Evolutionary conservation across 1,284 basidiomycete species (phyloP).

Genomic region (Heliocybe sulcata): DNA sequence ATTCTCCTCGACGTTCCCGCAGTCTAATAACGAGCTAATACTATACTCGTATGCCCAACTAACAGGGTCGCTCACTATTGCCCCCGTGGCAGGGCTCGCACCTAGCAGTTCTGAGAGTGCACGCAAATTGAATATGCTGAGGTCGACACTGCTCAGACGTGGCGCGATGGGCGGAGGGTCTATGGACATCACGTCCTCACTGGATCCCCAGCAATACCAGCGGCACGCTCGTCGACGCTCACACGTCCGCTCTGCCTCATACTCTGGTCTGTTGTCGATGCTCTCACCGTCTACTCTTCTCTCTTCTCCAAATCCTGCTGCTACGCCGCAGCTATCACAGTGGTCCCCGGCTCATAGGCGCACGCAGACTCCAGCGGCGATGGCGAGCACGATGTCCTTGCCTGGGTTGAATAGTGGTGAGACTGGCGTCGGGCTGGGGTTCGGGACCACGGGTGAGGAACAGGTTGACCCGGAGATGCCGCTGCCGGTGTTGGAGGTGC

Average conservation of each 20-base stretch:
- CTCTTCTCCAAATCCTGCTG: slow-evolving; percentile 10
- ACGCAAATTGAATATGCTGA: slow-evolving; percentile 36
- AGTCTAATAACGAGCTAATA: slow-evolving; percentile 58
- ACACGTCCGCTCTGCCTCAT: slow-evolving; percentile 44
- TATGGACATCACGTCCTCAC: slow-evolving; percentile 58
- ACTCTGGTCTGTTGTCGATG: slow-evolving; percentile 50
- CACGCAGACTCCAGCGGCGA: slow-evolving; percentile 13
- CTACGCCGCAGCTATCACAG: neutral
- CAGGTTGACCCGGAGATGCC: slow-evolving; percentile 57
- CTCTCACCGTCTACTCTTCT: slow-evolving; percentile 33
- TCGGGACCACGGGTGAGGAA: slow-evolving; percentile 27
- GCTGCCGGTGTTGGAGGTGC: slow-evolving; percentile 76
- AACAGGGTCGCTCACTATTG: slow-evolving; percentile 54
- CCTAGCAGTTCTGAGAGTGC: slow-evolving; percentile 28
- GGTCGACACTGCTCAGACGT: slow-evolving; percentile 39
- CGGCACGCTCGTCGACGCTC: slow-evolving; percentile 21
- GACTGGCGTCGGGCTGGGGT: slow-evolving; percentile 13
- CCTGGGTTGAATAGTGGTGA: slow-evolving; percentile 13
- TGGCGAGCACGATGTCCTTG: slow-evolving; percentile 4
- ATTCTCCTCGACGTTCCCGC: slow-evolving; percentile 33
- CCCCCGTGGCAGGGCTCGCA: slow-evolving; percentile 18
- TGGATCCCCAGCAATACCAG: slow-evolving; percentile 10
- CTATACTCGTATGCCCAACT: slow-evolving; percentile 86
- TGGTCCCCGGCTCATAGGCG: slow-evolving; percentile 10
- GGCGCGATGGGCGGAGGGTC: slow-evolving; percentile 64